Conservation (phyloP, 306 rosid genomes). For the Ochetophila trinervis region DNA sequence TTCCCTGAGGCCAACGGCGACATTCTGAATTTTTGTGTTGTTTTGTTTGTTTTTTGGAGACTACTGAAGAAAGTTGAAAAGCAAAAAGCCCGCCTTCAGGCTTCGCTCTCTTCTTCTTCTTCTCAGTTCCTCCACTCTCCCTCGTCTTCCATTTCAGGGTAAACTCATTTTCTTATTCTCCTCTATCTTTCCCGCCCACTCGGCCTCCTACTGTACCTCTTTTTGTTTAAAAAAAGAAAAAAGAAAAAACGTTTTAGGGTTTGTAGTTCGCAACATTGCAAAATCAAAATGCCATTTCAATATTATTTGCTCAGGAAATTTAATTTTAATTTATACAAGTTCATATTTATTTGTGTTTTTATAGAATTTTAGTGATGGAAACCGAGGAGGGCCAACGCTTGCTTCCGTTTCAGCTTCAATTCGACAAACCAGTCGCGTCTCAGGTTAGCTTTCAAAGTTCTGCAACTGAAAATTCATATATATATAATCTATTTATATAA, state of each 20-base stretch:
- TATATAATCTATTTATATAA: constrained; percentile 14
- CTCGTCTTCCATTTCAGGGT: background rate
- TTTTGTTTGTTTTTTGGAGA: too few species aligned
- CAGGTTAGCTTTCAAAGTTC: constrained; percentile 38
- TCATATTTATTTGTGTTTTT: background rate
- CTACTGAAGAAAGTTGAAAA: background rate
- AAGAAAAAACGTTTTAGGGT: too few species aligned
- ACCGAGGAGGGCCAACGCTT: constrained; percentile 62
- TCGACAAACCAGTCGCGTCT: constrained; percentile 83
- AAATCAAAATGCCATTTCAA: too few species aligned
- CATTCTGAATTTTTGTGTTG: too few species aligned
- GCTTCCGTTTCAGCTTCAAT: constrained; percentile 87
- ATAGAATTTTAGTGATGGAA: constrained; percentile 43
- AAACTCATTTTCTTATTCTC: background rate
- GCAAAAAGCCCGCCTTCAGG: constrained; percentile 25
- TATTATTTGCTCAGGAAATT: too few species aligned
- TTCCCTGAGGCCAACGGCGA: too few species aligned
- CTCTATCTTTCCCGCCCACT: background rate
- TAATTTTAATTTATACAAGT: too few species aligned
- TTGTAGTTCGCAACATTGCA: too few species aligned
- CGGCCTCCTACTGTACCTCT: background rate
- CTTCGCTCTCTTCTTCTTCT: background rate
- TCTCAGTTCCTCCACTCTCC: background rate
- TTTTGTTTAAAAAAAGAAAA: too few species aligned
- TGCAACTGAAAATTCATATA: background rate